Conservation (phyloP, 2,329 filamentous ascomycete genomes). For the Hypoxylon sp. region DNA sequence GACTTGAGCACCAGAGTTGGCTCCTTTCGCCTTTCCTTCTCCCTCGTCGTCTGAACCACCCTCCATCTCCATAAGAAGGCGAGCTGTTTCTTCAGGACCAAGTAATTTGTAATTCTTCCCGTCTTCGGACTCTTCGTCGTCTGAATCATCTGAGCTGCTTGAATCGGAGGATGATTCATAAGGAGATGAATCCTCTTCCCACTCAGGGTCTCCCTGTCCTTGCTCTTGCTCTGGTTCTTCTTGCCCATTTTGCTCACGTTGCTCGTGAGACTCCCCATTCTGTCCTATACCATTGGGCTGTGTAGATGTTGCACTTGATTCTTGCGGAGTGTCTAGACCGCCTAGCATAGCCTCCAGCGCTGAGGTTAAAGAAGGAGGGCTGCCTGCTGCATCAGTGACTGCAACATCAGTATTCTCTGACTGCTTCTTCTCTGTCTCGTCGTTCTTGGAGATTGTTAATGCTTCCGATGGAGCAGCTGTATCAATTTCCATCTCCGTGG, state of each 20-base stretch:
- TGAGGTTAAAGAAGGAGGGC: conserved; percentile 55
- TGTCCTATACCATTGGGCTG: conserved; percentile 32
- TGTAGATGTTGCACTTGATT: conserved; percentile 19
- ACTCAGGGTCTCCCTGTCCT: conserved; percentile 74
- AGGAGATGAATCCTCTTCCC: conserved; percentile 85
- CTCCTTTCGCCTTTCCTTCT: conserved; percentile 65
- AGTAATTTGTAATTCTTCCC: conserved; percentile 75
- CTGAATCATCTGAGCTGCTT: conserved; percentile 71
- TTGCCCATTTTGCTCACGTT: conserved; percentile 34
- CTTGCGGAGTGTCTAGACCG: conserved; percentile 50
- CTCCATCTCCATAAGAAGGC: conserved; percentile 87
- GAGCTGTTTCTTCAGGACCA: conserved; percentile 85
- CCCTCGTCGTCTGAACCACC: conserved; percentile 84
- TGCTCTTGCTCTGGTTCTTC: neutral
- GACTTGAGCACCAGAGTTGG: conserved; percentile 65
- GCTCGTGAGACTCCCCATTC: conserved; percentile 35
- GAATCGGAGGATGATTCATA: conserved; percentile 77
- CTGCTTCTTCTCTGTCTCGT: conserved; percentile 16
- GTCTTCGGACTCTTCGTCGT: conserved; percentile 66
- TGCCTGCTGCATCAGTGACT: conserved; percentile 47
- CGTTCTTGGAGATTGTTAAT: neutral
- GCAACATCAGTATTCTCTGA: conserved; percentile 17
- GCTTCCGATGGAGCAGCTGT: conserved; percentile 2
- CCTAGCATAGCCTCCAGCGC: conserved; percentile 54
- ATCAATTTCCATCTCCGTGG: conserved; percentile 33